These are phyloP conservation scores for Hamamelis virginiana DNA, from an alignment of 164 flowering plant genomes.

Conservation along the genomic window DNA sequence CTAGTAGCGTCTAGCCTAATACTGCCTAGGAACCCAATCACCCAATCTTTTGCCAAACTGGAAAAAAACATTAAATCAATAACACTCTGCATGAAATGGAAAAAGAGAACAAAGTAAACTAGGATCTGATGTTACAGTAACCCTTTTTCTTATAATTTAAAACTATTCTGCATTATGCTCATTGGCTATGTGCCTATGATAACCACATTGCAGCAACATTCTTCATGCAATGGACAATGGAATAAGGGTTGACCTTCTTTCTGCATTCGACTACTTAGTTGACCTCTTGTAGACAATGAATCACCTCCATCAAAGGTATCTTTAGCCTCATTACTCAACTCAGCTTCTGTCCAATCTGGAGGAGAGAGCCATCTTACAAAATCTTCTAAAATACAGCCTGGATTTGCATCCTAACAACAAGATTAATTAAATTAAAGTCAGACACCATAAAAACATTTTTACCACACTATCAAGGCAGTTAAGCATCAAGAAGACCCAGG, in stretches of 20 bases:
- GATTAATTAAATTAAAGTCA: background rate
- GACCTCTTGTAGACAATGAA: conserved; percentile 56
- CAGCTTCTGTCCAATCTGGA: conserved; percentile 85
- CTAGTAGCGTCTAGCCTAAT: too few species aligned
- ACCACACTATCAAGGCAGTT: too few species aligned
- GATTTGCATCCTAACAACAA: conserved; percentile 87
- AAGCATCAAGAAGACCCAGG: background rate
- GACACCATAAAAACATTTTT: too few species aligned
- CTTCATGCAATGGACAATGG: background rate
- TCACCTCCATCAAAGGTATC: conserved; percentile 40
- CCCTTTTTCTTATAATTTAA: background rate
- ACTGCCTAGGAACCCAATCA: too few species aligned
- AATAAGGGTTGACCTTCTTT: conserved; percentile 65
- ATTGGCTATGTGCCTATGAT: background rate
- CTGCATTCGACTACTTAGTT: conserved; percentile 84
- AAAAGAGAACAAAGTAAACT: background rate
- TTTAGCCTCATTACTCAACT: conserved; percentile 35
- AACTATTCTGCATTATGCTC: background rate
- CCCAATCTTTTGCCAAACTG: background rate
- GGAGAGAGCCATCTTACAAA: conserved; percentile 99
- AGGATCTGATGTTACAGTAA: background rate
- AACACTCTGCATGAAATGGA: background rate
- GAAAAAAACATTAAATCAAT: background rate
- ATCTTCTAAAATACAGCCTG: conserved; percentile 96
- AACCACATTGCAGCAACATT: background rate